phyloP scores from a whole-genome alignment of 2,329 filamentous ascomycete species.

The Venturia oleaginea region DNA sequence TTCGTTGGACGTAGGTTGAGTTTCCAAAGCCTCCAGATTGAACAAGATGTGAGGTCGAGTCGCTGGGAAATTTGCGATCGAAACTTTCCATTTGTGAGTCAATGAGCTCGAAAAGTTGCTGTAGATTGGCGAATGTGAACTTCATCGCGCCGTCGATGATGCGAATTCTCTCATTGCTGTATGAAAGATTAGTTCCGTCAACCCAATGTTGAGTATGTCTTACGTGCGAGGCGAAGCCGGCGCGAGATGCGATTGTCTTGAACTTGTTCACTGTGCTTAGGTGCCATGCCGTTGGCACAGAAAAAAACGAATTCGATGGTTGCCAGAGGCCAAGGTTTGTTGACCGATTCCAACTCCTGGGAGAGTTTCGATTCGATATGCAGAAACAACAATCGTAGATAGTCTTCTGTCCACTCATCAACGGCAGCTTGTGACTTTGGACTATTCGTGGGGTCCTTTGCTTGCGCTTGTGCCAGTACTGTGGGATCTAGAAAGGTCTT shows the following conservation, averaged over 20 bases:
- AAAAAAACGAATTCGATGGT: conserved; percentile 48
- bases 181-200: conserved; percentile 36
- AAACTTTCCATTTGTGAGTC: conserved; percentile 26
- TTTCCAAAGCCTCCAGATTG: conserved; percentile 36
- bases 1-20: conserved; percentile 31
- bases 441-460: conserved; percentile 35
- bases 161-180: conserved; percentile 24
- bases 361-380: conserved; percentile 35
- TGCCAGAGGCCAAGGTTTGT: conserved; percentile 35
- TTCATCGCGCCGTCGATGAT: conserved; percentile 27
- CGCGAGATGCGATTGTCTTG: conserved; percentile 36
- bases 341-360: conserved; percentile 31
- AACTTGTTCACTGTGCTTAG: conserved; percentile 44
- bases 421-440: conserved; percentile 36
- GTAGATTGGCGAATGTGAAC: conserved; percentile 25
- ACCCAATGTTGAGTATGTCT: conserved; percentile 36
- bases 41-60: conserved; percentile 29
- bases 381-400: conserved; percentile 39
- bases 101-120: conserved; percentile 26
- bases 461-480: conserved; percentile 35
- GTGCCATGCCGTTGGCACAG: conserved; percentile 49
- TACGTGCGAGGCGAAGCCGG: conserved; percentile 39
- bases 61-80: conserved; percentile 21
- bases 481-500: conserved; percentile 46
- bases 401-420: conserved; percentile 41